Base-by-base conservation (phyloP, 2,329 filamentous ascomycete genomes). In the Colletotrichum coccodes region DNA sequence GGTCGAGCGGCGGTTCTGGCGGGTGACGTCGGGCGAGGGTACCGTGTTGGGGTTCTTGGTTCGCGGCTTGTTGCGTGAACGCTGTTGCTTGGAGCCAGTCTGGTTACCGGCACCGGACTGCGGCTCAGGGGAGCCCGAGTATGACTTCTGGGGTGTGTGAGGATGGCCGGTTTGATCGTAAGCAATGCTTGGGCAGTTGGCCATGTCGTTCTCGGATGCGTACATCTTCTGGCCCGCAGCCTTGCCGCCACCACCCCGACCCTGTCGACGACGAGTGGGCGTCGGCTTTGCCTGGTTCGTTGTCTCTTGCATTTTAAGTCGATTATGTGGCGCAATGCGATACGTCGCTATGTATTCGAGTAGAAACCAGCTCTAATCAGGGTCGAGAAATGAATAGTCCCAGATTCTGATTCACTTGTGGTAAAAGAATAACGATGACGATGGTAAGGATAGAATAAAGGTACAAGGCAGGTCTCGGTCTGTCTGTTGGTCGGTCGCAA, bases 161-260 rank as follows among this genome's bases (percentile, higher is more conserved):
- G 82, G 75, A 72, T 79, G 72, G 75, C 76, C 59, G 72, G 74
- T 68, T 74, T 79, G 71, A 77, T 79, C 71, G 71, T 77, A 50
- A 75, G 78, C 72, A 80, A 54, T 36, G 8, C 36, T 77, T 75
- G 64, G 78, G 67, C 46, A 53, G 14, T 70, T 73, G 49, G 72
- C 72, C 40, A 73, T 78, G 73, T 90, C 88, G 73, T 86, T 89
- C 76, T 90, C 88, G 4, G 88, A 90, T 28, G 85, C 87, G 73
- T 89, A 89, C n/a, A 82, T 84, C 76, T 86, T 89, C 68, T 84
- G 84, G 12, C 79, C 79, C 18, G 83, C 74, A 21, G 76, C 74
- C 60, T 77, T 79, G 47, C 78, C 72, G 21, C 66, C 66, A 71
- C 73, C 76, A 72, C 83, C 76, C 71, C 79, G 77, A 68, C 59